Percentiles rank a stretch among this genome's conserved stretches.
Conservation (phyloP, 768 basidiomycete genomes). For the Hericium coralloides region DNA sequence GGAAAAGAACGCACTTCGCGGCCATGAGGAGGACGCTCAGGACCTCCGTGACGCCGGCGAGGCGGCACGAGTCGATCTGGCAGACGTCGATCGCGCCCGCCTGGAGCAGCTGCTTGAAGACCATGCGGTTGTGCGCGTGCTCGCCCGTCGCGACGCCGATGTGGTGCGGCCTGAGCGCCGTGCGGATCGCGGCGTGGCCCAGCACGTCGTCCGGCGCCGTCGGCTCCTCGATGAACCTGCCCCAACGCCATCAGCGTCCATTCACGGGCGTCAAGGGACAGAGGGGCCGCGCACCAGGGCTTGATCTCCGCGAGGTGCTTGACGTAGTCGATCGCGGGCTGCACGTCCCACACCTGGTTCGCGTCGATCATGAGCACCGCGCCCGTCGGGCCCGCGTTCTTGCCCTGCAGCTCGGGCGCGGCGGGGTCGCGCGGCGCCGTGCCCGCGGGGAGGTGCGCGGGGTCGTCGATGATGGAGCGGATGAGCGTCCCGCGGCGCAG, state of each 20-base stretch:
- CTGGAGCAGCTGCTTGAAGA: slow-evolving; percentile 93
- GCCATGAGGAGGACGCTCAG: slow-evolving; percentile 84
- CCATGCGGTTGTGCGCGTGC: slow-evolving; percentile 89
- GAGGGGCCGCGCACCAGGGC: slow-evolving; percentile 60
- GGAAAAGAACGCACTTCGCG: slow-evolving; percentile 66
- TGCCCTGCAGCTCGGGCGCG: slow-evolving; percentile 59
- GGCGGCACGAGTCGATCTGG: slow-evolving; percentile 91
- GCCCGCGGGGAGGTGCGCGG: slow-evolving; percentile 63
- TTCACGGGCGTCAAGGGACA: background rate
- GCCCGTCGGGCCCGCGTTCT: slow-evolving; percentile 93
- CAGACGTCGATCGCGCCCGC: slow-evolving; percentile 89
- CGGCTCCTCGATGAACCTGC: slow-evolving; percentile 89
- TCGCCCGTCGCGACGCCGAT: slow-evolving; percentile 94
- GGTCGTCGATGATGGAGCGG: slow-evolving; percentile 92
- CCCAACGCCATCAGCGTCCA: background rate
- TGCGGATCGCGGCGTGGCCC: slow-evolving; percentile 74
- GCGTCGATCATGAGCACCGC: slow-evolving; percentile 96
- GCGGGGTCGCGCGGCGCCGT: slow-evolving; percentile 49
- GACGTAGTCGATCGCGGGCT: slow-evolving; percentile 88
- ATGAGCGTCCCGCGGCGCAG: slow-evolving; percentile 83
- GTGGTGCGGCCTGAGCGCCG: slow-evolving; percentile 64
- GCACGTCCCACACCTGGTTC: slow-evolving; percentile 95
- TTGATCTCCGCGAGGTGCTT: slow-evolving; percentile 68
- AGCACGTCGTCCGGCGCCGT: slow-evolving; percentile 89
- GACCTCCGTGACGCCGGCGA: slow-evolving; percentile 93